phyloP scores from a whole-genome alignment of 805 yeast species.

The Kazachstania kunashirensis region DNA sequence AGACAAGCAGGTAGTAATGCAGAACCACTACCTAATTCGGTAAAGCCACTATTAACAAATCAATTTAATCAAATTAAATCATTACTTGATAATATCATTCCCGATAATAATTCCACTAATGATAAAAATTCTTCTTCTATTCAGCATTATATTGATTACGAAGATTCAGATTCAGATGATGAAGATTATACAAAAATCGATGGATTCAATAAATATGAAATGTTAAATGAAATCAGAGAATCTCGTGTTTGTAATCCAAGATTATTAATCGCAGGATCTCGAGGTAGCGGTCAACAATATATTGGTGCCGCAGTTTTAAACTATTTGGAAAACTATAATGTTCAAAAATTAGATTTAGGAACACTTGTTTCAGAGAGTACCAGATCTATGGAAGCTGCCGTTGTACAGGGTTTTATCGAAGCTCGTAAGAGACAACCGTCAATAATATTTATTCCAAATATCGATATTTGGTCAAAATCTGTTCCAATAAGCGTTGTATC shows the following conservation, averaged over 20 bases:
- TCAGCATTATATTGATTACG: slow-evolving; percentile 28
- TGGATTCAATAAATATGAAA: slow-evolving; percentile 61
- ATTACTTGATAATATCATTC: slow-evolving; percentile 50
- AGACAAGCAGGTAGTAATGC: slow-evolving; percentile 68
- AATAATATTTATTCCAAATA: slow-evolving; percentile 70
- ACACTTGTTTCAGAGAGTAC: slow-evolving; percentile 68
- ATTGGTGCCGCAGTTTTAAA: slow-evolving; percentile 73
- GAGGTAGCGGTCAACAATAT: slow-evolving; percentile 83
- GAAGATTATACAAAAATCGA: slow-evolving; percentile 28
- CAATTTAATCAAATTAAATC: slow-evolving; percentile 39
- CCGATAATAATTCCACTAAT: slow-evolving; percentile 32
- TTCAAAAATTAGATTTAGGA: slow-evolving; percentile 77
- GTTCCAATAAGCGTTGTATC: slow-evolving; percentile 62
- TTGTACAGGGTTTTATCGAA: slow-evolving; percentile 77
- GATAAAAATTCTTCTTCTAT: slow-evolving; percentile 22
- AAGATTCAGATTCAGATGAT: slow-evolving; percentile 21
- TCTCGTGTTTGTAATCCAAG: slow-evolving; percentile 78
- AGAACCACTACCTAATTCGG: slow-evolving; percentile 66
- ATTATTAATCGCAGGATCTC: slow-evolving; percentile 57
- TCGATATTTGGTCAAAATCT: slow-evolving; percentile 65
- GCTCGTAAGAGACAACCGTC: slow-evolving; percentile 86
- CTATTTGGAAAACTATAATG: slow-evolving; percentile 78
- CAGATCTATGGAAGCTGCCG: slow-evolving; percentile 70
- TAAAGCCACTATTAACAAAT: slow-evolving; percentile 52
- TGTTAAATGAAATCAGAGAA: slow-evolving; percentile 38